These are phyloP conservation scores for Chiua sp. DNA, from an alignment of 1,284 basidiomycete genomes.

Conservation along the genomic window DNA sequence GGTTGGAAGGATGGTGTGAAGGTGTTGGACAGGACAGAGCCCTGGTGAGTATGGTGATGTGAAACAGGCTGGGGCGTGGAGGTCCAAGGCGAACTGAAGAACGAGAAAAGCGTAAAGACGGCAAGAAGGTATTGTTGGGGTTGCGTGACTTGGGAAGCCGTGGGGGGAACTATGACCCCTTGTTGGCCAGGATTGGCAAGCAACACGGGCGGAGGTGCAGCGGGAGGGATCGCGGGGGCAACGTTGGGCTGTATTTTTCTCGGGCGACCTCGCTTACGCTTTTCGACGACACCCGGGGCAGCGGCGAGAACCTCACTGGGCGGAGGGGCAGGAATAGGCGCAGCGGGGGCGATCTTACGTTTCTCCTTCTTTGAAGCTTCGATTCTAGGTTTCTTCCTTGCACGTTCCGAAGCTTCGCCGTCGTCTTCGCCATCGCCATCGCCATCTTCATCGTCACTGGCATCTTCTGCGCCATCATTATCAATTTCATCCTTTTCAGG, in stretches of 20 bases:
- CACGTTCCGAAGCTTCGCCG: constrained; percentile 53
- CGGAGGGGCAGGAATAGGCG: constrained; percentile 34
- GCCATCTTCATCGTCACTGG: constrained; percentile 60
- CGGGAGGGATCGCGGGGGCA: constrained; percentile 28
- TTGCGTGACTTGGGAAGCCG: constrained; percentile 24
- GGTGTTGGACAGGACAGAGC: constrained; percentile 43
- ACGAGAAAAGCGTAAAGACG: constrained; percentile 77
- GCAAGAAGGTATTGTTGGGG: constrained; percentile 73
- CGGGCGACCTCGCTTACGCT: constrained; percentile 81
- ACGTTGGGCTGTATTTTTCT: constrained; percentile 52
- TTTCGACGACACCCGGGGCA: constrained; percentile 52
- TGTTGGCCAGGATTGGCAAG: constrained; percentile 22
- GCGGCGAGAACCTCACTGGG: constrained; percentile 17
- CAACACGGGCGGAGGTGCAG: constrained; percentile 10
- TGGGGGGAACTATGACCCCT: constrained; percentile 10
- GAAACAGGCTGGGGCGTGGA: constrained; percentile 41
- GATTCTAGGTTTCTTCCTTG: constrained; percentile 62
- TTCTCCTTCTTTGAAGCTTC: constrained; percentile 49
- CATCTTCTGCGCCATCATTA: constrained; percentile 45
- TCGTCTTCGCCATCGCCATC: constrained; percentile 62
- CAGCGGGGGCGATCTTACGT: constrained; percentile 48
- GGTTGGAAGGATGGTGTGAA: constrained; percentile 14
- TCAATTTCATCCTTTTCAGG: constrained; percentile 74
- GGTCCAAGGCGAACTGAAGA: constrained; percentile 73
- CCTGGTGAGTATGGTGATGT: constrained; percentile 42